These are phyloP conservation scores for Cardamine resedifolia DNA, from an alignment of 345 rosid genomes.

Conservation along the genomic window DNA sequence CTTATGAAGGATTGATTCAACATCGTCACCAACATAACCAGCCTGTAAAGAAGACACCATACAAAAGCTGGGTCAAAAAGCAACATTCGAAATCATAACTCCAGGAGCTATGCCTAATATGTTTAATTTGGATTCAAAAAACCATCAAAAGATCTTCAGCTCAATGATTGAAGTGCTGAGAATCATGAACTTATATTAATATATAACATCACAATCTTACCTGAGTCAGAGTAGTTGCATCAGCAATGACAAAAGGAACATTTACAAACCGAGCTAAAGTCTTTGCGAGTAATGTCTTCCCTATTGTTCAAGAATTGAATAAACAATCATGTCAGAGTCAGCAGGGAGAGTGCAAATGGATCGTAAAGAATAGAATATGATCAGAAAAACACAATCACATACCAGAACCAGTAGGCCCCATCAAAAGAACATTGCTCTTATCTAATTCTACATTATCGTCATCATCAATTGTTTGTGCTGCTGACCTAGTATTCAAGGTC, in stretches of 20 bases:
- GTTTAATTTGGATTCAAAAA: neutral
- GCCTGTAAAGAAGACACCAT: slow-evolving; percentile 56
- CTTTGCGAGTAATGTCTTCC: slow-evolving; percentile 86
- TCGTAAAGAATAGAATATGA: slow-evolving; percentile 1
- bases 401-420: slow-evolving; percentile 99
- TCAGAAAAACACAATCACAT: slow-evolving; percentile 21
- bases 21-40: slow-evolving; percentile 98
- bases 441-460: slow-evolving; percentile 87
- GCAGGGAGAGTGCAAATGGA: neutral
- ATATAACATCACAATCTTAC: slow-evolving; percentile 37
- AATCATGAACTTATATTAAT: neutral
- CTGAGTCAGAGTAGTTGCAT: slow-evolving; percentile 86
- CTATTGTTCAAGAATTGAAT: slow-evolving; percentile 38
- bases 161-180: neutral
- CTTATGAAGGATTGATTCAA: slow-evolving; percentile 89
- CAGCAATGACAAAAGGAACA: slow-evolving; percentile 86
- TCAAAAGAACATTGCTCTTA: slow-evolving; percentile 92
- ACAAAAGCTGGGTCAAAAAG: slow-evolving; percentile 16
- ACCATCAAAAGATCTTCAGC: neutral
- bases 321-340: neutral
- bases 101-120: neutral
- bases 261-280: slow-evolving; percentile 80
- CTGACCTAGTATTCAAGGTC: slow-evolving; percentile 71
- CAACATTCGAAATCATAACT: neutral
- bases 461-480: slow-evolving; percentile 62